Evolutionary conservation across 306 rosid genomes (phyloP), one percentile per base, ranked within the genome.

Genomic region (Biancaea sappan): DNA sequence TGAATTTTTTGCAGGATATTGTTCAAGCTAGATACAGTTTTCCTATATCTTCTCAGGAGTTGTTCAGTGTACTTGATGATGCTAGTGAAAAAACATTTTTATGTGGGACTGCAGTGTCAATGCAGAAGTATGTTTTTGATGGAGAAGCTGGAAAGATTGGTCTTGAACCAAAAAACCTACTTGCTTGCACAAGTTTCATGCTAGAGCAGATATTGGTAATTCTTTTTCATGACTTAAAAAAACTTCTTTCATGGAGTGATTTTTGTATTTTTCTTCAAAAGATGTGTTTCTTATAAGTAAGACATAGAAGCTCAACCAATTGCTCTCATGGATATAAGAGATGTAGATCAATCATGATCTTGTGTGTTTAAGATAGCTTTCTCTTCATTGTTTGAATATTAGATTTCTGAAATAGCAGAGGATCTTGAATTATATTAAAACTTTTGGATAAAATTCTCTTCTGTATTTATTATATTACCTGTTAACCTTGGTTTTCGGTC

Each of bases 51-150:
- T 89, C 96, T 43, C 86, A 68, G 73, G 88, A 91, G 62, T 76
- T 93, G 52, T 93, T 93, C 70, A 74, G 73, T 31, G 68, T 88
- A 74, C 96, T 93, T 57, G 98, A 91, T 29, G 87, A 86, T 73
- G 92, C 98, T 31, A 93, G 98, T 79, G 98, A 93, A 76, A 84
- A 75, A 64, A 93, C 98, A 7, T 91, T 81, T 71, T 80, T 93
- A 40, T 86, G 84, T 66, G 97, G 98, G 56, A 48, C 94, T 31
- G 83, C 91, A 11, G 82, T 58, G 66, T 85, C 89, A 16, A 76
- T 93, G 96, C 89, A 89, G 72, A 89, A 79, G 78, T 82, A 80
- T 79, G 50, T 91, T 66, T 91, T 93, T 77, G 86, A 84, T 62
- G 96, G 97, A 76, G 94, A 83, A 68, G 90, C 91, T 79, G 94